A percentile compares a stretch with the other conserved stretches of the same genome.
Evolutionary conservation across 768 basidiomycete species (phyloP).

Genomic region (Naganishia vishniacii): DNA sequence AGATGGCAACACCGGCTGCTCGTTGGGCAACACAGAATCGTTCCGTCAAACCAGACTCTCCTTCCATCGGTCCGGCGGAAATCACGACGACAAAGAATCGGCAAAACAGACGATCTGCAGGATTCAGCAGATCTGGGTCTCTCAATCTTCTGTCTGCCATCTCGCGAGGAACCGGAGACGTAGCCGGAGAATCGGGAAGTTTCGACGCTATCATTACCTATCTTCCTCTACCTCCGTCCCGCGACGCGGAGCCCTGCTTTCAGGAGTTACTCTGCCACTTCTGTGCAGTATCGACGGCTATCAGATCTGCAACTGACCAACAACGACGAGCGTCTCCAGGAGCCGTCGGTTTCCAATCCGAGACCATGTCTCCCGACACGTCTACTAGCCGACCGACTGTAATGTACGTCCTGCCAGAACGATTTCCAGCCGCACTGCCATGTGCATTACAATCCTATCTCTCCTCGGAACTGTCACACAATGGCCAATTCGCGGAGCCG

Average conservation of each 20-base stretch:
- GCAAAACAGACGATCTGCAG: background rate
- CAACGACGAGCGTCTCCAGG: background rate
- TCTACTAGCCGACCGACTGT: background rate
- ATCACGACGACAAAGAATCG: background rate
- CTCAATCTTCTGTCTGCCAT: slow-evolving; percentile 4
- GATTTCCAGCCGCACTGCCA: background rate
- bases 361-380: background rate
- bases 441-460: background rate
- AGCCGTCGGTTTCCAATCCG: background rate
- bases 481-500: background rate
- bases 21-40: background rate
- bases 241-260: background rate
- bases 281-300: background rate
- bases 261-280: background rate
- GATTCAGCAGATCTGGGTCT: background rate
- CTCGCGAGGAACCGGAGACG: background rate
- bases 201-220: slow-evolving; percentile 16
- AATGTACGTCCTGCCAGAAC: slow-evolving; percentile 1
- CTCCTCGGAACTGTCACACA: background rate
- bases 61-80: background rate
- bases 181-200: background rate
- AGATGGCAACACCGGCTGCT: background rate
- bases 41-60: no score
- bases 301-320: background rate
- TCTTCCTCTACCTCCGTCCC: background rate